These are phyloP conservation scores for Lagenaria siceraria DNA, from an alignment of 306 rosid genomes.

Conservation along the genomic window DNA sequence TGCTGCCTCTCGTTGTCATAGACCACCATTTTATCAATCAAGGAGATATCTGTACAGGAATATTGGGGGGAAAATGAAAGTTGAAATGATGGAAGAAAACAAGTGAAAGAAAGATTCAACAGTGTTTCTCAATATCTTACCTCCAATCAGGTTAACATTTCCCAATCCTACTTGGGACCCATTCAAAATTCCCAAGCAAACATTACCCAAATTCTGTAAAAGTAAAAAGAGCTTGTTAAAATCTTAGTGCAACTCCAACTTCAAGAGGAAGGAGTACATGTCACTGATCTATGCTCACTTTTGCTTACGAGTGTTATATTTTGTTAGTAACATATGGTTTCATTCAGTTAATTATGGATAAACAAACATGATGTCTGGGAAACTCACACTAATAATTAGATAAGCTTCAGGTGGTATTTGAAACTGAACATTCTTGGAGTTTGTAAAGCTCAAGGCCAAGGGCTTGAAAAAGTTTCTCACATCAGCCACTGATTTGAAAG, in stretches of 20 bases:
- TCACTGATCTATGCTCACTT: too few relatives aligned
- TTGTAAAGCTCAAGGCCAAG: constrained; percentile 33
- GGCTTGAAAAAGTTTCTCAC: constrained; percentile 40
- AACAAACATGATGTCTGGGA: not conserved
- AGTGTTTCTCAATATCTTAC: constrained; percentile 16
- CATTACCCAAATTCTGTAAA: constrained; percentile 43
- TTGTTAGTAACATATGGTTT: not conserved
- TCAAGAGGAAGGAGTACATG: too few relatives aligned
- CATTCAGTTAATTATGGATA: not conserved
- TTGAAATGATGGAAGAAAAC: not conserved
- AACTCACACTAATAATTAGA: constrained; percentile 52
- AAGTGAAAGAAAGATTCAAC: not conserved
- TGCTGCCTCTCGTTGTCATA: constrained; percentile 62
- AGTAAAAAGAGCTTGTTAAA: constrained; percentile 1
- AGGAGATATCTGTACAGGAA: constrained; percentile 32
- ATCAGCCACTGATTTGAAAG: constrained; percentile 41
- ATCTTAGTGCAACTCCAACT: too few relatives aligned
- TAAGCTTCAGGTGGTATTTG: constrained; percentile 46
- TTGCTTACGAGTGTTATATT: not conserved
- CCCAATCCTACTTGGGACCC: constrained; percentile 34
- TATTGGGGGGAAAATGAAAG: too few relatives aligned
- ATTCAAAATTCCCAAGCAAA: constrained; percentile 66
- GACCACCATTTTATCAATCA: constrained; percentile 51
- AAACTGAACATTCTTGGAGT: constrained; percentile 22
- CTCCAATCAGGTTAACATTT: constrained; percentile 53